Conservation (phyloP, 2,329 filamentous ascomycete species). For the Claviceps pazoutovae region DNA sequence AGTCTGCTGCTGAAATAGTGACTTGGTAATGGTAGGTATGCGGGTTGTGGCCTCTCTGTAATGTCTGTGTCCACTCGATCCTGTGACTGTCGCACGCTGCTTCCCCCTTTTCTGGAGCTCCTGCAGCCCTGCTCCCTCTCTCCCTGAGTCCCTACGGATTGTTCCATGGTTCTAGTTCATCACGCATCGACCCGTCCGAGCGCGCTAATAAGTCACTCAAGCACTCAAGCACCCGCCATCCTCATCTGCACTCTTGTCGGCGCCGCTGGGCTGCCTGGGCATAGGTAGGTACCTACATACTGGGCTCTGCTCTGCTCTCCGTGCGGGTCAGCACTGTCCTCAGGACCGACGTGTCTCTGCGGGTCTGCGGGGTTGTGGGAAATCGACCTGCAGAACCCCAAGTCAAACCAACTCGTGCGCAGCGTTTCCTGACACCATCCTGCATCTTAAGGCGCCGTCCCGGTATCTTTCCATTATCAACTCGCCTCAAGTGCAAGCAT, state of each 20-base stretch:
- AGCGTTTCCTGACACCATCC: neutral
- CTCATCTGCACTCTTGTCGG: neutral
- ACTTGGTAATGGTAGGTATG: no score
- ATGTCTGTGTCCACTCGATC: neutral
- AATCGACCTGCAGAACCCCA: slow-evolving; percentile 1
- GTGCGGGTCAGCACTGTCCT: slow-evolving; percentile 1
- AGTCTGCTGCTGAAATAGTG: no score
- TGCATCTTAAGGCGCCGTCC: slow-evolving; percentile 1
- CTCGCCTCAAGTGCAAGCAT: neutral
- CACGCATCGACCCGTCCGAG: neutral
- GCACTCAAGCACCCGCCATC: no score
- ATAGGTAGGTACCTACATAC: no score
- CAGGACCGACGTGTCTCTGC: slow-evolving; percentile 2
- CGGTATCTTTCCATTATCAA: neutral
- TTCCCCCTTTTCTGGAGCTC: neutral
- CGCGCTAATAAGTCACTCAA: neutral
- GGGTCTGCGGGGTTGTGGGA: slow-evolving; percentile 4
- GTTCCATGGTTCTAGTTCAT: neutral
- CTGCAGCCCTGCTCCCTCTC: neutral
- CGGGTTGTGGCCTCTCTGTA: neutral
- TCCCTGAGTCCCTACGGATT: neutral
- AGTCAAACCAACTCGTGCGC: slow-evolving; percentile 3
- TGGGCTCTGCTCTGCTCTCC: neutral
- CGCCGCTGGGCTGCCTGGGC: neutral
- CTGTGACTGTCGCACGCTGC: neutral